A percentile compares a stretch with the other conserved stretches of the same genome.
Evolutionary conservation across 1,284 basidiomycete species (phyloP).

Genomic region (Puccinia coronata): DNA sequence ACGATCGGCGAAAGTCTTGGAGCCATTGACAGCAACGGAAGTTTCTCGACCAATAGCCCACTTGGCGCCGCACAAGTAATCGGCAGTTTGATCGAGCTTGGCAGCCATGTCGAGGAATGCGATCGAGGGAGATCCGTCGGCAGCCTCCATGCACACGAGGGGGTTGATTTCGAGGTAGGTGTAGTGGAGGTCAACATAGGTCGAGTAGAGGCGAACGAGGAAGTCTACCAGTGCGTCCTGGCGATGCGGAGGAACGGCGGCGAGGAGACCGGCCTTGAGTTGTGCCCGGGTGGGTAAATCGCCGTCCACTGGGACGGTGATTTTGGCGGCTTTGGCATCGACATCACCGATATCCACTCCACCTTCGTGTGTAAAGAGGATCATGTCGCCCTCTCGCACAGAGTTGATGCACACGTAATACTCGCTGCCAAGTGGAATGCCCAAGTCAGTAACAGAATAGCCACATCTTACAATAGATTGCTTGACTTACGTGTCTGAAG

Average conservation of each 20-base stretch:
- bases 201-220: too few relatives aligned
- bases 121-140: too few relatives aligned
- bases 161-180: constrained; percentile 99
- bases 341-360: constrained; percentile 99
- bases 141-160: constrained; percentile 86
- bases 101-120: too few relatives aligned
- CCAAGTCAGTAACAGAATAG: too few relatives aligned
- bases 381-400: constrained; percentile 87
- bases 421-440: constrained; percentile 62
- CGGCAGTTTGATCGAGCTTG: too few relatives aligned
- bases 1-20: too few relatives aligned
- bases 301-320: constrained; percentile 63
- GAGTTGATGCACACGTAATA: constrained; percentile 99
- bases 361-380: constrained; percentile 98
- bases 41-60: too few relatives aligned
- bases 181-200: too few relatives aligned
- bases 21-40: too few relatives aligned
- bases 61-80: constrained; percentile 96
- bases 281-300: constrained; percentile 75
- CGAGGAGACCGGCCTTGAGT: constrained; percentile 74
- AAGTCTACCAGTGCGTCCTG: too few relatives aligned
- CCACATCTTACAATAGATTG: background rate
- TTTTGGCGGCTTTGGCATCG: constrained; percentile 91
- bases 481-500: constrained; percentile 70
- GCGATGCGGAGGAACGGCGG: constrained; percentile 70